These are phyloP conservation scores for Neonectria coccinea DNA, from an alignment of 2,329 filamentous ascomycete species.

Conservation along the genomic window DNA sequence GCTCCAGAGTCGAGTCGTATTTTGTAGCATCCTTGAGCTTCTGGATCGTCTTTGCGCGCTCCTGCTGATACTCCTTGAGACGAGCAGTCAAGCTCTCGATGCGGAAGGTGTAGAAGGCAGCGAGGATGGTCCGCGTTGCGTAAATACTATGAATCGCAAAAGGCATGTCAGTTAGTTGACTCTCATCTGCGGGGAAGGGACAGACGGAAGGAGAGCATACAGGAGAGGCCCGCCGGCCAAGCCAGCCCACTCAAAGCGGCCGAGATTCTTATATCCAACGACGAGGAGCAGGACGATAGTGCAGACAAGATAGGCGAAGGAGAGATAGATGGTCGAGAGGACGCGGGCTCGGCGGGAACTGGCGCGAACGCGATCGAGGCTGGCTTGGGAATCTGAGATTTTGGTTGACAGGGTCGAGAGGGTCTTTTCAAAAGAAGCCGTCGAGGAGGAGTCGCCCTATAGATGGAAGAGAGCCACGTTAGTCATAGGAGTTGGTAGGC, in stretches of 20 bases:
- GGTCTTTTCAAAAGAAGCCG: slow-evolving; percentile 92
- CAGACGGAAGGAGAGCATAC: slow-evolving; percentile 61
- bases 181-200: background rate
- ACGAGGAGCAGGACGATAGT: slow-evolving; percentile 85
- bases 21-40: slow-evolving; percentile 95
- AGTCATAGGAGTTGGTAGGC: slow-evolving; percentile 20
- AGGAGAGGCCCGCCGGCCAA: slow-evolving; percentile 82
- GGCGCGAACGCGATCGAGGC: slow-evolving; percentile 78
- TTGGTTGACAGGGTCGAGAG: slow-evolving; percentile 85
- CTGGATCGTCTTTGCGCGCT: slow-evolving; percentile 89
- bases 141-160: slow-evolving; percentile 74
- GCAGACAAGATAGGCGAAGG: slow-evolving; percentile 90
- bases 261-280: slow-evolving; percentile 84
- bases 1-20: slow-evolving; percentile 92
- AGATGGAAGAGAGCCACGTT: slow-evolving; percentile 16
- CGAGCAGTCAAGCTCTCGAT: slow-evolving; percentile 75
- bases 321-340: slow-evolving; percentile 89
- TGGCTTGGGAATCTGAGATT: slow-evolving; percentile 79
- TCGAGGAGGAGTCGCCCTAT: slow-evolving; percentile 82
- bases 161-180: slow-evolving; percentile 30
- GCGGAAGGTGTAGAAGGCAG: slow-evolving; percentile 83
- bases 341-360: slow-evolving; percentile 83
- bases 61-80: slow-evolving; percentile 79
- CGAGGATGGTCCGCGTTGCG: slow-evolving; percentile 72
- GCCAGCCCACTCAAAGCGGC: slow-evolving; percentile 80